Evolutionary conservation across 108 stramenopile genomes (phyloP).

Genomic region (Discostella pseudostelligera): DNA sequence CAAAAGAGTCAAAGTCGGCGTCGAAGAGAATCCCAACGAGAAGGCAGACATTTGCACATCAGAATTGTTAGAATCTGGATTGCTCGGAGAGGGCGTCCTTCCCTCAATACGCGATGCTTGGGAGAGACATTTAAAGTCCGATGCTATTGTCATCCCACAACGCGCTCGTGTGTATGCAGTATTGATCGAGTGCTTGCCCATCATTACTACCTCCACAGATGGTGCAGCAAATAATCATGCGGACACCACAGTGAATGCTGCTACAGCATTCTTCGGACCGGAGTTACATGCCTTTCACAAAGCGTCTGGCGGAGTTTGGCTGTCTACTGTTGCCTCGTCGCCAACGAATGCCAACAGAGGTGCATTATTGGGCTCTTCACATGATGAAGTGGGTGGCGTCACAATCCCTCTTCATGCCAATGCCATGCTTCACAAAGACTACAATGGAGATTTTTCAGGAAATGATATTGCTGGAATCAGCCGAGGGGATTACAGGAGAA

Average conservation of each 20-base stretch:
- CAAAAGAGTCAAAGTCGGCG: neutral
- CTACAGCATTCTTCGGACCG: constrained; percentile 32
- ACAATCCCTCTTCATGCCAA: constrained; percentile 39
- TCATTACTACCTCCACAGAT: neutral
- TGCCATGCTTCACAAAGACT: constrained; percentile 26
- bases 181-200: constrained; percentile 38
- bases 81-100: constrained; percentile 78
- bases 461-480: neutral
- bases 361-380: constrained; percentile 20
- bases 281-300: constrained; percentile 16
- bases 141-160: constrained; percentile 70
- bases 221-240: neutral
- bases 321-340: constrained; percentile 10
- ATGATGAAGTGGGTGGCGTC: constrained; percentile 12
- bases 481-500: neutral
- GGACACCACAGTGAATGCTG: constrained; percentile 14
- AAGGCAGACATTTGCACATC: constrained; percentile 69
- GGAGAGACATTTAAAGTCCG: constrained; percentile 64
- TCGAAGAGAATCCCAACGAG: constrained; percentile 1
- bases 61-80: constrained; percentile 78
- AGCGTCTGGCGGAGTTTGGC: constrained; percentile 37
- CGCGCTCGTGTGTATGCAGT: constrained; percentile 69
- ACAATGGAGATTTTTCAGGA: constrained; percentile 7
- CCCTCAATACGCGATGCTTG: constrained; percentile 80
- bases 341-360: neutral